Evolutionary conservation across 1,139 yeast genomes (phyloP).

Genomic region (Scheffersomyces parashehatae): DNA sequence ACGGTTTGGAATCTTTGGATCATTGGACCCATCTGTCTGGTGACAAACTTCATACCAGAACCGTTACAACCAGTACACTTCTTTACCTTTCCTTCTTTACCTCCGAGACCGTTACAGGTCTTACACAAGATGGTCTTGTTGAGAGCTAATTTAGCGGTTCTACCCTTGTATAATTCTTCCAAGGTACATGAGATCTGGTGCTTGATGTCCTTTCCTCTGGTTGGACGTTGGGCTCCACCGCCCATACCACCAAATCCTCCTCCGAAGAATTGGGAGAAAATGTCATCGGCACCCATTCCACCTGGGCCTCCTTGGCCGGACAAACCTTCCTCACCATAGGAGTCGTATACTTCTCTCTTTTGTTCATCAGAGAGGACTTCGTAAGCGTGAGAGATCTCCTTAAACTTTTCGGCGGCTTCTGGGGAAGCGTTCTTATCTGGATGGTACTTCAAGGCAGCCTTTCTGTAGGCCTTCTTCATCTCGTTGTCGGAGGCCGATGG

Average conservation of each 20-base stretch:
- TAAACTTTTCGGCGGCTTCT: slow-evolving; percentile 95
- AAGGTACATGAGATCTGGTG: slow-evolving; percentile 84
- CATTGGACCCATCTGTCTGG: slow-evolving; percentile 99
- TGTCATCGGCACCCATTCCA: slow-evolving; percentile 79
- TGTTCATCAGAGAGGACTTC: slow-evolving; percentile 84
- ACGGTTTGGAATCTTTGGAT: slow-evolving; percentile 95
- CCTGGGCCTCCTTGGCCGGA: slow-evolving; percentile 71
- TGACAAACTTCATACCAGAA: slow-evolving; percentile 86
- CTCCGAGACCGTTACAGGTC: slow-evolving; percentile 93
- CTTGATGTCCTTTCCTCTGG: slow-evolving; percentile 84
- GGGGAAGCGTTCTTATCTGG: slow-evolving; percentile 85
- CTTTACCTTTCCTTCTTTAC: slow-evolving; percentile 88
- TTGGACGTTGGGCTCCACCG: slow-evolving; percentile 81
- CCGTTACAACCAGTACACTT: slow-evolving; percentile 87
- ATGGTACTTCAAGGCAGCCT: slow-evolving; percentile 88
- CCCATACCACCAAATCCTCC: slow-evolving; percentile 60
- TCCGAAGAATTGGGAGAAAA: slow-evolving; percentile 92
- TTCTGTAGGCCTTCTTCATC: slow-evolving; percentile 93
- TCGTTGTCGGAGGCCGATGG: slow-evolving; percentile 79
- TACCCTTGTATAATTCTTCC: slow-evolving; percentile 94
- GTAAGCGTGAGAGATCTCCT: slow-evolving; percentile 88
- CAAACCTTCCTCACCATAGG: slow-evolving; percentile 91
- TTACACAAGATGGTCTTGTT: slow-evolving; percentile 90
- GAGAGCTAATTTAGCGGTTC: slow-evolving; percentile 89
- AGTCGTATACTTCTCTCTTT: slow-evolving; percentile 87